Evolutionary conservation across 495 filamentous ascomycete genomes (phyloP).

Genomic region (Aspergillus cavernicola): DNA sequence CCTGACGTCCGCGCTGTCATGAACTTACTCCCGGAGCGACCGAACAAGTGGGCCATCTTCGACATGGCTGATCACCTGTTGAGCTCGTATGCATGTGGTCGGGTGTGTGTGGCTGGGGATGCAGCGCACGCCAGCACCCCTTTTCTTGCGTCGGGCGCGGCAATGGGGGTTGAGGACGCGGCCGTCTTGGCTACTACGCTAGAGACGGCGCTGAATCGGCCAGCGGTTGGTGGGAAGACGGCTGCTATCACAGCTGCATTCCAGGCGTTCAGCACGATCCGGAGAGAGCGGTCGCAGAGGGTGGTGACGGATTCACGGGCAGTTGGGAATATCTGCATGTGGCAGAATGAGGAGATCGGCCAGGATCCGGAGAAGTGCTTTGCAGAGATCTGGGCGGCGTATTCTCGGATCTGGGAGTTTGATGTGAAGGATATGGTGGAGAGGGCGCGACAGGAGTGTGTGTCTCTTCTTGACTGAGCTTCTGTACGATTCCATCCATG

Average conservation of each 20-base stretch:
- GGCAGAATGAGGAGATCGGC: neutral
- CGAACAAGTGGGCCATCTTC: neutral
- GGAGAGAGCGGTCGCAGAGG: slow-evolving; percentile 1
- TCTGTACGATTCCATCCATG: too few species aligned
- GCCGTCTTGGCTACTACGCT: neutral
- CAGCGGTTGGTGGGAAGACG: neutral
- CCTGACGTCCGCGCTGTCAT: neutral
- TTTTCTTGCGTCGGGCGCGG: neutral
- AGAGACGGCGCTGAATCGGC: neutral
- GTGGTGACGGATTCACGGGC: neutral
- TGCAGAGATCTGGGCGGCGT: neutral
- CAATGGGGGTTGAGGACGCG: slow-evolving; percentile 3
- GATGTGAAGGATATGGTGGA: slow-evolving; percentile 1
- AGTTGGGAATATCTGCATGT: slow-evolving; percentile 5
- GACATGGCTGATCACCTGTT: neutral
- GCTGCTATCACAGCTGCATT: neutral
- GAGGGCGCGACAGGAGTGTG: neutral
- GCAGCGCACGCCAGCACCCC: slow-evolving; percentile 1
- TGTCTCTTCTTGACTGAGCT: neutral
- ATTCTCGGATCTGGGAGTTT: neutral
- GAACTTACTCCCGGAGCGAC: neutral
- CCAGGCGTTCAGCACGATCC: neutral
- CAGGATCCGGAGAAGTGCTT: neutral
- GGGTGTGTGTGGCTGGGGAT: neutral
- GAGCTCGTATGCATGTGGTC: neutral